Evolutionary conservation across 805 yeast genomes (phyloP).

Genomic region (Metschnikowia lochheadii): DNA sequence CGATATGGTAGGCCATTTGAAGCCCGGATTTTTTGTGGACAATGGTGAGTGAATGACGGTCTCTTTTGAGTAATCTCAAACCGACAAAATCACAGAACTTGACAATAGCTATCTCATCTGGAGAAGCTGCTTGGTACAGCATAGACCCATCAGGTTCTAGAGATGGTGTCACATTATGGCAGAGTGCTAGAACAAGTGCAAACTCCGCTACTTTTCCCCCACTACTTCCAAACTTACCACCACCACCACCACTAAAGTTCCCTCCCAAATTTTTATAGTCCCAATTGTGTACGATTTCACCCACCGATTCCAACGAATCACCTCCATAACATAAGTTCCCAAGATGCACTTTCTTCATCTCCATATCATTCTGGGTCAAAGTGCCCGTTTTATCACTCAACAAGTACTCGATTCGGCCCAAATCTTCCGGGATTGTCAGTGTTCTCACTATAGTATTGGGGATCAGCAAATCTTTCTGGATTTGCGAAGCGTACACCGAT

Average conservation of each 20-base stretch:
- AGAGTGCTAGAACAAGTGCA: slow-evolving; percentile 78
- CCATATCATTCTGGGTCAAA: slow-evolving; percentile 97
- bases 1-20: slow-evolving; percentile 55
- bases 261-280: slow-evolving; percentile 49
- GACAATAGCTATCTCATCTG: slow-evolving; percentile 97
- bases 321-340: slow-evolving; percentile 91
- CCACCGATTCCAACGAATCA: slow-evolving; percentile 87
- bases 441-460: slow-evolving; percentile 91
- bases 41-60: slow-evolving; percentile 68
- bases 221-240: too few species aligned
- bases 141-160: slow-evolving; percentile 37
- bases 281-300: slow-evolving; percentile 48
- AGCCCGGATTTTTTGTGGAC: slow-evolving; percentile 57
- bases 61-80: slow-evolving; percentile 72
- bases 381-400: slow-evolving; percentile 97
- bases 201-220: slow-evolving; percentile 60
- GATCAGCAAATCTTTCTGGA: slow-evolving; percentile 79
- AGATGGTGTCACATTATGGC: slow-evolving; percentile 96
- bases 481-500: slow-evolving; percentile 92
- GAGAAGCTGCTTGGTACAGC: slow-evolving; percentile 95
- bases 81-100: slow-evolving; percentile 88
- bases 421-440: slow-evolving; percentile 95
- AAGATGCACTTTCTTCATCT: slow-evolving; percentile 83
- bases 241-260: too few species aligned
- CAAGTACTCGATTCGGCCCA: slow-evolving; percentile 91